Conservation (phyloP, 2,329 filamentous ascomycete genomes). For the Paraphaeosphaeria minitans region DNA sequence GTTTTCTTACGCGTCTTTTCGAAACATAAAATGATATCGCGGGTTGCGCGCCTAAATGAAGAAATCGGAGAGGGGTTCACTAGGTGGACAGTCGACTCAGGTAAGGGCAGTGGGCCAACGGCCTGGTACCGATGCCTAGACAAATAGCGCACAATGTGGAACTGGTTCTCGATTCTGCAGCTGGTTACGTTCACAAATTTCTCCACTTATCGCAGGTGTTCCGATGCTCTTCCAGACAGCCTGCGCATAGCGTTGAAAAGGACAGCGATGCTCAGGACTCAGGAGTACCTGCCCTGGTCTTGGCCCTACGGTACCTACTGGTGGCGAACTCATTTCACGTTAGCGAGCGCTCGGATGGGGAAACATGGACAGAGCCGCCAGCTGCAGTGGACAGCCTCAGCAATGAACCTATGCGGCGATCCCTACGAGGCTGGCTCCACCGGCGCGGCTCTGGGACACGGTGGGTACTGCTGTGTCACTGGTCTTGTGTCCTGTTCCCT, state of each 20-base stretch:
- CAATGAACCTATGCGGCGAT: slow-evolving; percentile 23
- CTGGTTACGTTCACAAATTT: slow-evolving; percentile 10
- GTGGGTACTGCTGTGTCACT: slow-evolving; percentile 34
- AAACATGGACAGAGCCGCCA: slow-evolving; percentile 36
- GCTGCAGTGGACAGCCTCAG: slow-evolving; percentile 27
- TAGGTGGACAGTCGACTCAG: slow-evolving; percentile 16
- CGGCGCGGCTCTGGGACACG: slow-evolving; percentile 34
- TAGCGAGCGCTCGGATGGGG: slow-evolving; percentile 40
- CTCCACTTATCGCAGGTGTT: not conserved
- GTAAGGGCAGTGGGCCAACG: slow-evolving; percentile 25
- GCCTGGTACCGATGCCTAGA: slow-evolving; percentile 19
- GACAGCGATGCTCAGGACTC: not conserved
- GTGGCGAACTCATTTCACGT: not conserved
- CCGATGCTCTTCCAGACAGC: too few relatives aligned
- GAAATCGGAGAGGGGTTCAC: slow-evolving; percentile 11
- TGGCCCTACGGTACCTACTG: not conserved
- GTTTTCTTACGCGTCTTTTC: slow-evolving; percentile 4
- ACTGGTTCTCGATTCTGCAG: slow-evolving; percentile 14
- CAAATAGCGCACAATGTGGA: slow-evolving; percentile 23
- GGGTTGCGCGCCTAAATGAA: slow-evolving; percentile 39
- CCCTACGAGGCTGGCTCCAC: slow-evolving; percentile 31
- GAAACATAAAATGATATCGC: slow-evolving; percentile 21
- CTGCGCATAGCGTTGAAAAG: not conserved
- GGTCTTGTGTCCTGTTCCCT: slow-evolving; percentile 12
- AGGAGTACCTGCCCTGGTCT: not conserved